Conservation (phyloP, 148 eudicot species). For the Tetragonia tetragonoides region DNA sequence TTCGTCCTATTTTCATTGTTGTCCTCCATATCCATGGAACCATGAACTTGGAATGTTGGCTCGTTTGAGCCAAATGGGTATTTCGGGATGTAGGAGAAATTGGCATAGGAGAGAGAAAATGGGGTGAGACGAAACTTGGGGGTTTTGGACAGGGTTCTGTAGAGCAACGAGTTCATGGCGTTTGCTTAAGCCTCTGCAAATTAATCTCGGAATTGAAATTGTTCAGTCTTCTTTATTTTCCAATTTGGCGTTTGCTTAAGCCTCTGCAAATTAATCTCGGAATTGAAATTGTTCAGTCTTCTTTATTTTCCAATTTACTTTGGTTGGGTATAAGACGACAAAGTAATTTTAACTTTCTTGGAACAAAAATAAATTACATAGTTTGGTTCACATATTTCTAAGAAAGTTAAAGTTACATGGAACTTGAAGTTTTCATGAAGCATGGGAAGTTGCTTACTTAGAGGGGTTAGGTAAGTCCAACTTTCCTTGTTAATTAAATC, state of each 20-base stretch:
- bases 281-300: neutral
- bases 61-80: neutral
- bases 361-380: too few species aligned
- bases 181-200: neutral
- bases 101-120: slow-evolving; percentile 5
- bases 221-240: too few species aligned
- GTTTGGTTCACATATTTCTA: too few species aligned
- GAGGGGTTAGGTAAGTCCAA: too few species aligned
- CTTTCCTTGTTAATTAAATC: too few species aligned
- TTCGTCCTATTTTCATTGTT: neutral
- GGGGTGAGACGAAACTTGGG: neutral
- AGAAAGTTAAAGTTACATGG: too few species aligned
- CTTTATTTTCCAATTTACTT: too few species aligned
- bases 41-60: neutral
- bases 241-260: neutral
- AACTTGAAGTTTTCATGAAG: too few species aligned
- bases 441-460: too few species aligned
- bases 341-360: too few species aligned
- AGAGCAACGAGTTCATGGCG: neutral
- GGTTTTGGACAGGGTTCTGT: slow-evolving; percentile 14
- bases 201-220: neutral
- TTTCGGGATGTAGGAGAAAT: slow-evolving; percentile 9
- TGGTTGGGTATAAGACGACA: too few species aligned
- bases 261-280: neutral
- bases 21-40: neutral